phyloP scores from a whole-genome alignment of 208 protist genomes.

The Leishmania arabica region DNA sequence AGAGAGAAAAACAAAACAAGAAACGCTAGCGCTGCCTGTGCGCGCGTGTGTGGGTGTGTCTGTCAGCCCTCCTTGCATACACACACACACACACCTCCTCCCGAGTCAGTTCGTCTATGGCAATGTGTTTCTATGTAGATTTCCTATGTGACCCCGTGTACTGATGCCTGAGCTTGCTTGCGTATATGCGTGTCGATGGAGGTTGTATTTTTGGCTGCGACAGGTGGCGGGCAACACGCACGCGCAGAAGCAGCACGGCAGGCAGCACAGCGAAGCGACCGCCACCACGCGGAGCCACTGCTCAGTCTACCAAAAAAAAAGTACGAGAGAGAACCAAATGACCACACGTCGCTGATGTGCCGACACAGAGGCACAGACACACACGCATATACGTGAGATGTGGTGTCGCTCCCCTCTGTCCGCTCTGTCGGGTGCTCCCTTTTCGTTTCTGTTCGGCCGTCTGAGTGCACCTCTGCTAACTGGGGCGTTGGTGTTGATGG shows the following conservation, averaged over 20 bases:
- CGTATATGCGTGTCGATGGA: not conserved
- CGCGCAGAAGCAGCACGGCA: not conserved
- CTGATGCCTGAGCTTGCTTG: slow-evolving; percentile 1
- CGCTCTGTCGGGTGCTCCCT: not conserved
- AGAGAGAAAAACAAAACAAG: not conserved
- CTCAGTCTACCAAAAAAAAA: not conserved
- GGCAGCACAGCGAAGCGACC: not conserved
- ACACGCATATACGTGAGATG: not conserved
- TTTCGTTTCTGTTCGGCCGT: not conserved
- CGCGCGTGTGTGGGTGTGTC: not conserved
- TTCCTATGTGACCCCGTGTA: not conserved
- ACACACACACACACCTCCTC: not conserved
- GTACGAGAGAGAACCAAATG: not conserved
- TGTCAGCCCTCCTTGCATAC: not conserved
- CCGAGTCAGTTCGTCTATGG: not conserved
- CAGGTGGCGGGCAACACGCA: not conserved
- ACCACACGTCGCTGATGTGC: not conserved
- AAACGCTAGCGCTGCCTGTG: not conserved
- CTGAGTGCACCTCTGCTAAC: not conserved
- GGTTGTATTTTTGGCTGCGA: not conserved
- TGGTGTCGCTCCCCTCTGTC: not conserved
- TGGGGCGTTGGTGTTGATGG: not conserved
- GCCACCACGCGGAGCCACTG: not conserved
- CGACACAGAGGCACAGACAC: not conserved
- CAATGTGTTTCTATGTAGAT: slow-evolving; percentile 2